Percentiles rank a stretch among this genome's conserved stretches.
These are phyloP conservation scores for Xylaria curta DNA, from an alignment of 495 filamentous ascomycete species.

Conservation along the genomic window DNA sequence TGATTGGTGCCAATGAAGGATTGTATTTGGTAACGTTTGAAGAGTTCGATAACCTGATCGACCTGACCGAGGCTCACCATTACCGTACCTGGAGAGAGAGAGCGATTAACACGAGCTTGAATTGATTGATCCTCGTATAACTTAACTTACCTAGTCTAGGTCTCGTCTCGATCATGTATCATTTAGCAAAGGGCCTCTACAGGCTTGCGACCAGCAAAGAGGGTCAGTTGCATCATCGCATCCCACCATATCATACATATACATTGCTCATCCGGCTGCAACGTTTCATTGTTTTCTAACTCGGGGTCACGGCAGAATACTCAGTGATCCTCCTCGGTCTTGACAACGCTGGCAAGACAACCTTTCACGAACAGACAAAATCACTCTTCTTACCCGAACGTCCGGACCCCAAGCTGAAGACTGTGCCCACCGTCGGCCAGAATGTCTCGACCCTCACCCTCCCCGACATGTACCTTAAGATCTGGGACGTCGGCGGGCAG, in stretches of 20 bases:
- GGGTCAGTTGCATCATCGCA: slow-evolving; percentile 56
- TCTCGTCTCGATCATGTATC: slow-evolving; percentile 83
- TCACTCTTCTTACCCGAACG: slow-evolving; percentile 75
- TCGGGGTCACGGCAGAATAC: slow-evolving; percentile 70
- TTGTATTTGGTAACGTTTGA: not conserved
- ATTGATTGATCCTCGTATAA: not conserved
- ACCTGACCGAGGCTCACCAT: slow-evolving; percentile 2
- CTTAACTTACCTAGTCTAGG: not conserved
- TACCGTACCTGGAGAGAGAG: not conserved
- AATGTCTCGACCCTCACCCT: slow-evolving; percentile 91
- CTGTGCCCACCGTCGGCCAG: slow-evolving; percentile 96
- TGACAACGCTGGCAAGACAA: slow-evolving; percentile 98
- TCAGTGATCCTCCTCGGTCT: slow-evolving; percentile 95
- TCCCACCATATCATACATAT: not conserved
- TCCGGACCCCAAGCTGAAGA: slow-evolving; percentile 66
- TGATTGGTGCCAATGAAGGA: slow-evolving; percentile 6
- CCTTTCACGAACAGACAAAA: slow-evolving; percentile 95
- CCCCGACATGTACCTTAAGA: slow-evolving; percentile 92
- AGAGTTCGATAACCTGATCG: not conserved
- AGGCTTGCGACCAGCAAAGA: slow-evolving; percentile 94
- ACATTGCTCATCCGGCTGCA: not conserved
- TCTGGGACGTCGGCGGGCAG: slow-evolving; percentile 98
- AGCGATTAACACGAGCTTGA: not conserved
- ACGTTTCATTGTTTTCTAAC: slow-evolving; percentile 13
- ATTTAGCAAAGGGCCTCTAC: slow-evolving; percentile 94